These are phyloP conservation scores for Starmerella sp. DNA, from an alignment of 805 yeast species.

Conservation along the genomic window DNA sequence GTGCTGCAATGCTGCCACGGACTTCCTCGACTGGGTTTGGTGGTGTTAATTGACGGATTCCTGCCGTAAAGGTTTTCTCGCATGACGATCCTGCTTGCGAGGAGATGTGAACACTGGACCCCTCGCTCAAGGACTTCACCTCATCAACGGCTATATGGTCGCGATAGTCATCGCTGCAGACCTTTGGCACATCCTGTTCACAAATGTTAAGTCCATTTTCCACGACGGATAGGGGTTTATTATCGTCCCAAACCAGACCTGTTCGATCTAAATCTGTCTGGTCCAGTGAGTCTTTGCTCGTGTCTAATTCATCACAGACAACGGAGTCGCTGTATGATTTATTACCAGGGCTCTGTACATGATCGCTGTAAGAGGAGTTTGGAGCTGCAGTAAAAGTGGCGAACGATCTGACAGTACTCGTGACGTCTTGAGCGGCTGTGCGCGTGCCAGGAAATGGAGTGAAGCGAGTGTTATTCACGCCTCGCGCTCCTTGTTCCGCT, in stretches of 20 bases:
- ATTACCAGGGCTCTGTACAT: background rate
- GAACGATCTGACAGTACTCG: background rate
- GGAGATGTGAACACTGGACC: no score
- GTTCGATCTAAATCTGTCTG: background rate
- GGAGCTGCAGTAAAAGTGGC: background rate
- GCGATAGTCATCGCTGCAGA: no score
- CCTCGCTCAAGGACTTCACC: no score
- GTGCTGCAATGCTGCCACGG: background rate
- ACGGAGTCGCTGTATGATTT: background rate
- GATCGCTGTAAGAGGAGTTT: background rate
- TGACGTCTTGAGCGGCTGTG: background rate
- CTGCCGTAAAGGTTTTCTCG: background rate
- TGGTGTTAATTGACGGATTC: background rate
- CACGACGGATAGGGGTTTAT: background rate
- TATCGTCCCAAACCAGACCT: background rate
- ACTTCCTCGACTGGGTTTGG: slow-evolving; percentile 1
- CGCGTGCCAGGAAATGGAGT: no score
- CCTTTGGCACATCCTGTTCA: no score
- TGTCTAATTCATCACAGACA: background rate
- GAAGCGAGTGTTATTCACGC: no score
- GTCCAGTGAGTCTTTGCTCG: no score
- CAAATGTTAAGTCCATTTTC: no score
- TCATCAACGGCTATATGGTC: no score
- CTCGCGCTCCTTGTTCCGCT: background rate
- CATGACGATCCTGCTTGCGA: background rate